phyloP scores from a whole-genome alignment of 164 flowering plant genomes.

The Liquidambar formosana region DNA sequence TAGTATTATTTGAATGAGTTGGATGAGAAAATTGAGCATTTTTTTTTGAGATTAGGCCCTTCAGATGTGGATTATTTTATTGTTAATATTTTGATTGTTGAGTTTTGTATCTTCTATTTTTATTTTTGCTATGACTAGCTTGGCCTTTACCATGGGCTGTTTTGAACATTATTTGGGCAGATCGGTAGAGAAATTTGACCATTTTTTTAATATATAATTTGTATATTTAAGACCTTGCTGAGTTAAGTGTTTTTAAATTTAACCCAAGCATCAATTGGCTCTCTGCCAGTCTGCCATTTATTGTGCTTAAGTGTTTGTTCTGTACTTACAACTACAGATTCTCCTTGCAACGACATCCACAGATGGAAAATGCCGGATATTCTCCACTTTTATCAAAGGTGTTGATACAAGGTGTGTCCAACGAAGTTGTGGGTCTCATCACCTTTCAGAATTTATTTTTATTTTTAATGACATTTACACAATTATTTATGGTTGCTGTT shows the following conservation, averaged over 20 bases:
- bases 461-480: not conserved
- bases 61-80: too few relatives aligned
- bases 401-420: conserved; percentile 74
- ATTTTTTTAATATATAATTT: not conserved
- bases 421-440: not conserved
- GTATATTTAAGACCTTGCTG: not conserved
- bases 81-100: too few relatives aligned
- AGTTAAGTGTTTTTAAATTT: not conserved
- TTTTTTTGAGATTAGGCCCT: too few relatives aligned
- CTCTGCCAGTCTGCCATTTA: not conserved
- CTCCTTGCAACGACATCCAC: conserved; percentile 96
- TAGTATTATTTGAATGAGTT: too few relatives aligned
- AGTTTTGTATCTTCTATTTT: too few relatives aligned
- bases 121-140: too few relatives aligned
- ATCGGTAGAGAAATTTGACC: too few relatives aligned
- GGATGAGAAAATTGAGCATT: too few relatives aligned
- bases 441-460: not conserved
- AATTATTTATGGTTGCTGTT: conserved; percentile 5
- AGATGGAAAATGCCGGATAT: conserved; percentile 96
- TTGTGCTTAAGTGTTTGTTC: conserved; percentile 4
- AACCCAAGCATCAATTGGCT: not conserved
- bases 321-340: conserved; percentile 44
- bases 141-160: too few relatives aligned
- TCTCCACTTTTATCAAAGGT: conserved; percentile 95
- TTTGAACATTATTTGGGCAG: too few relatives aligned